Base-by-base conservation (phyloP, 2,329 filamentous ascomycete genomes). In the Bipolaris zeicola region DNA sequence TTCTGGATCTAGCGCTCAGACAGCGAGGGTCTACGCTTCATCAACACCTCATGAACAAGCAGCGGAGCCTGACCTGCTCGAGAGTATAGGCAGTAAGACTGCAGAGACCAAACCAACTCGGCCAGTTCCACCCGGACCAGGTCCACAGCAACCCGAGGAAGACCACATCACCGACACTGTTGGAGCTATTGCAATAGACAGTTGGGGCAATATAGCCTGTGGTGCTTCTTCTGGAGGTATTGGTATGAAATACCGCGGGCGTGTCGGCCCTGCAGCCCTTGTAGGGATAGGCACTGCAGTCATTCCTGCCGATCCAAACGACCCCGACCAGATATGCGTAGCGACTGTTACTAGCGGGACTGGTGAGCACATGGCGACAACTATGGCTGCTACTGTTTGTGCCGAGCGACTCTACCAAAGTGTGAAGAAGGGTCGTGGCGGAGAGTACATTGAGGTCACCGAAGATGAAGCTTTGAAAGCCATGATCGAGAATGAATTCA, bases 201-300 rank as follows among this genome's bases (percentile, higher is more conserved):
- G 85, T 47, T 85, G 84, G 65, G 95, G 95, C 14, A 89, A 89
- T 56, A 96, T 99, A 71, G 94, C 96, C 4, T 95, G 94, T 3
- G 95, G 90, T 14, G 96, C 95, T 1, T 99, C 95, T 1, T 99
- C 96, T 14, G 95, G 95, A 5, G 95, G 95, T 1, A 99, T 99
- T 72, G 94, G 95, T 26, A 97, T 99, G 94, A 99, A 99, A 74
- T 93, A 96, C 75, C 87, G 87, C 58, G 96, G 95, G 5, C 89
- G 95, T 34, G 85, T 96, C 61, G 96, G 95, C 0, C 95, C 95
- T 31, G 96, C 95, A 33, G 95, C 95, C 18, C 83, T 99, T 14
- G 91, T 98, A 13, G 94, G 95, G 6, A 87, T 98, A 50, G 95
- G 95, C 53, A 94, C 92, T 18, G 90, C 91, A 34, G 89, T 99